phyloP scores from a whole-genome alignment of 2,329 filamentous ascomycete species.

The Botrytis byssoidea region DNA sequence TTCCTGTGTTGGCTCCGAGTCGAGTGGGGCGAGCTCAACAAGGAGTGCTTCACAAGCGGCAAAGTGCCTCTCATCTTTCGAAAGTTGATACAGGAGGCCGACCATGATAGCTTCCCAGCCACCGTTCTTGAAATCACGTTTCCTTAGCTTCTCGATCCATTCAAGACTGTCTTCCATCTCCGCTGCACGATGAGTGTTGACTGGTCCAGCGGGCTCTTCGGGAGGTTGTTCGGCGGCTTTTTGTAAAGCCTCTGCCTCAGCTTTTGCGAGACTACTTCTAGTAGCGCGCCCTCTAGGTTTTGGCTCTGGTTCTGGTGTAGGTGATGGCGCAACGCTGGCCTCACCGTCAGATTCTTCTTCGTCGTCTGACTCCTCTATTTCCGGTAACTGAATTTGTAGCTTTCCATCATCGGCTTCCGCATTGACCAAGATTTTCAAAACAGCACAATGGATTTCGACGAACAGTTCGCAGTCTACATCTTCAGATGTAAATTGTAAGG shows the following conservation, averaged over 20 bases:
- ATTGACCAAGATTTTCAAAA: slow-evolving; percentile 82
- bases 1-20: slow-evolving; percentile 71
- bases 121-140: slow-evolving; percentile 81
- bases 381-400: slow-evolving; percentile 74
- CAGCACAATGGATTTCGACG: slow-evolving; percentile 86
- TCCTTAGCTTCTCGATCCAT: slow-evolving; percentile 82
- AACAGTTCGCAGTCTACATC: slow-evolving; percentile 79
- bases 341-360: slow-evolving; percentile 64
- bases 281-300: slow-evolving; percentile 70
- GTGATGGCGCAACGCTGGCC: slow-evolving; percentile 52
- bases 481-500: slow-evolving; percentile 73
- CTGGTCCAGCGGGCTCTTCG: slow-evolving; percentile 47
- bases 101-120: slow-evolving; percentile 91
- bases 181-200: slow-evolving; percentile 64
- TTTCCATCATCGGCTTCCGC: slow-evolving; percentile 73
- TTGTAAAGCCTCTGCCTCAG: slow-evolving; percentile 68
- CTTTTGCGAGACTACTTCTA: slow-evolving; percentile 79
- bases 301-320: slow-evolving; percentile 69
- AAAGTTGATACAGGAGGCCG: slow-evolving; percentile 81
- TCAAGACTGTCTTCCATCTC: slow-evolving; percentile 72
- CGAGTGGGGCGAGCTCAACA: slow-evolving; percentile 74
- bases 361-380: slow-evolving; percentile 64
- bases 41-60: slow-evolving; percentile 77
- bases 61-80: slow-evolving; percentile 68
- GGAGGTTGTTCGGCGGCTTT: slow-evolving; percentile 42